phyloP scores from a whole-genome alignment of 2,329 filamentous ascomycete species.

The Fusarium succisae region DNA sequence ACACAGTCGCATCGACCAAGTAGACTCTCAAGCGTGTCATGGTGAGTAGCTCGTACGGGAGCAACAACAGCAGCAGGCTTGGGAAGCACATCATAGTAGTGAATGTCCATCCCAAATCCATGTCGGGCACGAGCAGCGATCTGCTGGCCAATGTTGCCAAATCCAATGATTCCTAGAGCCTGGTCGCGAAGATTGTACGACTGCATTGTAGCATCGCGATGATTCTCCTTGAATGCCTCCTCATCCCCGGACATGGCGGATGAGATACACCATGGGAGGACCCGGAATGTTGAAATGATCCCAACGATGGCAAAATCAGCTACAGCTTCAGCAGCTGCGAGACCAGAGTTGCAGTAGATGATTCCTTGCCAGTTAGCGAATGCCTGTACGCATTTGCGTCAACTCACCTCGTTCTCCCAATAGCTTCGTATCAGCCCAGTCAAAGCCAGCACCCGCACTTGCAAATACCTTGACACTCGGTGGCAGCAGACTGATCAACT shows the following conservation, averaged over 20 bases:
- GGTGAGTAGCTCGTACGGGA: slow-evolving; percentile 58
- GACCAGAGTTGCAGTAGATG: slow-evolving; percentile 77
- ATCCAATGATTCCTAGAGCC: slow-evolving; percentile 72
- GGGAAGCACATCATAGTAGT: slow-evolving; percentile 68
- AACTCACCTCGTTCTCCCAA: slow-evolving; percentile 66
- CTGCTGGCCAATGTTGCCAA: slow-evolving; percentile 72
- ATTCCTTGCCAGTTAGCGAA: slow-evolving; percentile 55
- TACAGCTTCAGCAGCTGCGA: slow-evolving; percentile 76
- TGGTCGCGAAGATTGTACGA: slow-evolving; percentile 72
- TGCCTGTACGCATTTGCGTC: background rate
- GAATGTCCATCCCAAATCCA: slow-evolving; percentile 73
- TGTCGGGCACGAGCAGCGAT: slow-evolving; percentile 63
- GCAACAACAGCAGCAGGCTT: slow-evolving; percentile 56
- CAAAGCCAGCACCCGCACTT: slow-evolving; percentile 71
- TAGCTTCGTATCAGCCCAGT: slow-evolving; percentile 71
- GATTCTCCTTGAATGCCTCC: slow-evolving; percentile 63
- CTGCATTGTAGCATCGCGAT: slow-evolving; percentile 65
- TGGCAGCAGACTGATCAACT: slow-evolving; percentile 67
- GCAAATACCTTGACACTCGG: slow-evolving; percentile 67
- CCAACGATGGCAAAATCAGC: slow-evolving; percentile 76
- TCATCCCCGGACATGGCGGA: slow-evolving; percentile 58
- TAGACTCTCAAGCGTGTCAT: slow-evolving; percentile 61
- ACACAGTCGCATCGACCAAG: slow-evolving; percentile 66
- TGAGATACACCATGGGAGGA: slow-evolving; percentile 70
- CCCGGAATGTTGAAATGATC: slow-evolving; percentile 75